Evolutionary conservation across 1,139 yeast species (phyloP), one percentile per base, ranked within the genome.

Genomic region (Diutina sp.): DNA sequence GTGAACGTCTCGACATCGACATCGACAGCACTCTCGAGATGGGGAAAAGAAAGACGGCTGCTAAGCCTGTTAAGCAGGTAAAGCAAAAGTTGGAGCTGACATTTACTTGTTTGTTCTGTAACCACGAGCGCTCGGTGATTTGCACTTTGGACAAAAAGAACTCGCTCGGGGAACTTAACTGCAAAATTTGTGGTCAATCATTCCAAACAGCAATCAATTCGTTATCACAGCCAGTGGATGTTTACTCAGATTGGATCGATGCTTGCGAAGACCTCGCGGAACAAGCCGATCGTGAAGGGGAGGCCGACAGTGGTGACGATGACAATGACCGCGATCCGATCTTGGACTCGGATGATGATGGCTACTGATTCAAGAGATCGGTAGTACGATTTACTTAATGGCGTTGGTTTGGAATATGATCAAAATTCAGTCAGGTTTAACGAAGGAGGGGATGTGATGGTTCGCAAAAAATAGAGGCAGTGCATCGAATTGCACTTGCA

Each of bases 181-280:
- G 99, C 69, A 93, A 93, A 68, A 87, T 91, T 35, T 93, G 99
- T 68, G 98, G 98, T 0, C 98, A 93, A 67, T 82, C 83, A 55
- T 95, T 93, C 74, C 98, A 91, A 68, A 84, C 96, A 3, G 82
- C 93, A 55, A 90, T 91, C 63, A 90, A 90, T 68, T 83, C 87
- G 54, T 74, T 87, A 57, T 83, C 90, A 0, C 91, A 86, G 60
- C 97, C 99, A 0, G 91, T 93, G 50, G 99, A 93, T 69, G 89
- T 93, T 29, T 93, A 93, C 68, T 87, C 96, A 56, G 99, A 91
- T 67, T 93, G 99, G 99, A 90, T 90, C 58, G 99, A 93, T 73
- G 99, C 98, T 1, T 93, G 97, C 67, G 99, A 93, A 66, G 97
- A 95, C 56, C 95, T 93, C 59, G 95, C 95, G 51, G 84, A 84